Base-by-base conservation (phyloP, 2,329 filamentous ascomycete species). In the Xylariaceae sp. region DNA sequence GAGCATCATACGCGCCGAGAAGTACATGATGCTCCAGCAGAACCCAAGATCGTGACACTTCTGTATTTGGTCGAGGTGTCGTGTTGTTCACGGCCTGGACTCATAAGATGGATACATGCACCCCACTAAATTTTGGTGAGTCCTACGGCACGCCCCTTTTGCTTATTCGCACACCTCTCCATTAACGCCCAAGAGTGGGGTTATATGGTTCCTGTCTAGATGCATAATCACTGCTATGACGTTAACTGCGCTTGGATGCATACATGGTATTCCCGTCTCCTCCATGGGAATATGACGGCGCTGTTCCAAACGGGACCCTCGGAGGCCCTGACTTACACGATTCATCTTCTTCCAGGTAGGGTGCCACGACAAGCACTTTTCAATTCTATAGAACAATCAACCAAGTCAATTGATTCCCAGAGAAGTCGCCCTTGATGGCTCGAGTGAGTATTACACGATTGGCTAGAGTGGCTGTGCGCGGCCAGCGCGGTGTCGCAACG, bases 381-480 rank as follows among this genome's bases (percentile, higher is more conserved):
- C 39, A 15, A 17, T 10, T 37, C 51, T 47, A 15, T 45, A 53
- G 30, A 50, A 50, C 3, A 13, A 51, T 15, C 41, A n/a, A 45
- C 41, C 11, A 34, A 55, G 11, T 48, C 15, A 37, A 45, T 48
- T 44, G 17, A 39, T 47, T 6, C 45, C 51, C 9, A 15, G 55
- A 15, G 55, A 50, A 47, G 39, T 39, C 10, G 54, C 35, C 55
- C 18, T 57, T n/a, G 49, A 77, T 76, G 74, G 62, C 64, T 34
- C 71, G 70, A 56, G 55, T 66, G 49, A 69, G 61, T 62, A 57
- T 77, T 65, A 60, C 67, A 53, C 75, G 75, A 63, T 69, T 78
- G 59, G 73, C 75, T 48, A 74, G 76, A 57, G 64, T 73, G 59
- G 70, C 74, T 63, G 64, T 68, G 52, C 74, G 73, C 61, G 68